Percentiles rank a stretch among this genome's conserved stretches.
phyloP scores from a whole-genome alignment of 2,329 filamentous ascomycete genomes.

The Westerdykella ornata region DNA sequence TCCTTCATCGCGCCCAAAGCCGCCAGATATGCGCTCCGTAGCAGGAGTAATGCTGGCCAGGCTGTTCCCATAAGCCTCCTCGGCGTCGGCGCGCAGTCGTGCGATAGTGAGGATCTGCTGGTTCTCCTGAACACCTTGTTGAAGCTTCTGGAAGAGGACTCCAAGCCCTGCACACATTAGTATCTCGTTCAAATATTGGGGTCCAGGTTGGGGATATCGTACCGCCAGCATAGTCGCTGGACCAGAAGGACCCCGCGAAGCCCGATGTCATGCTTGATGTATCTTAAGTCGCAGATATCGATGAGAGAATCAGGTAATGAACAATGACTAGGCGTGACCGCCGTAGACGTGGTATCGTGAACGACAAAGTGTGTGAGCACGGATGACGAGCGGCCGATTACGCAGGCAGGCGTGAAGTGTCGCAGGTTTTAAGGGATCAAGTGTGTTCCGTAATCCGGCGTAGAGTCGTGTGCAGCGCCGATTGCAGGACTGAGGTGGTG shows the following conservation, averaged over 20 bases:
- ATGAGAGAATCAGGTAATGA: too few species aligned
- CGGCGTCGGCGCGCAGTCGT: conserved; percentile 89
- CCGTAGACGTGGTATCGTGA: conserved; percentile 16
- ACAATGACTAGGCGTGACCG: too few species aligned
- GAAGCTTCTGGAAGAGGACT: conserved; percentile 91
- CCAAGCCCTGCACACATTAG: conserved; percentile 57
- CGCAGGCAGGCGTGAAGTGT: conserved; percentile 2
- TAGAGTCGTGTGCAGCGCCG: neutral
- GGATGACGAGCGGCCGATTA: conserved; percentile 13
- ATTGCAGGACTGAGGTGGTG: neutral
- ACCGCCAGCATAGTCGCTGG: conserved; percentile 92
- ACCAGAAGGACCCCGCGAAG: conserved; percentile 97
- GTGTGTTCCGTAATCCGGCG: neutral
- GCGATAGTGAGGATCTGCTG: conserved; percentile 88
- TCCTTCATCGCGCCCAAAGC: conserved; percentile 87
- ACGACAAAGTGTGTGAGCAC: conserved; percentile 19
- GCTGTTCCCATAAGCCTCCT: conserved; percentile 78
- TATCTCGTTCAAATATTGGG: conserved; percentile 5
- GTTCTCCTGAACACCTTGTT: conserved; percentile 93
- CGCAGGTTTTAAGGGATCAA: neutral
- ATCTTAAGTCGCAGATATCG: conserved; percentile 14
- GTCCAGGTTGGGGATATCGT: conserved; percentile 27
- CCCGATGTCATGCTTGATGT: conserved; percentile 37
- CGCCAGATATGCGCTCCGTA: conserved; percentile 73
- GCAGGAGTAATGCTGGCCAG: conserved; percentile 74